Conservation (phyloP, 2,329 filamentous ascomycete species). For the Juglanconis oblonga region DNA sequence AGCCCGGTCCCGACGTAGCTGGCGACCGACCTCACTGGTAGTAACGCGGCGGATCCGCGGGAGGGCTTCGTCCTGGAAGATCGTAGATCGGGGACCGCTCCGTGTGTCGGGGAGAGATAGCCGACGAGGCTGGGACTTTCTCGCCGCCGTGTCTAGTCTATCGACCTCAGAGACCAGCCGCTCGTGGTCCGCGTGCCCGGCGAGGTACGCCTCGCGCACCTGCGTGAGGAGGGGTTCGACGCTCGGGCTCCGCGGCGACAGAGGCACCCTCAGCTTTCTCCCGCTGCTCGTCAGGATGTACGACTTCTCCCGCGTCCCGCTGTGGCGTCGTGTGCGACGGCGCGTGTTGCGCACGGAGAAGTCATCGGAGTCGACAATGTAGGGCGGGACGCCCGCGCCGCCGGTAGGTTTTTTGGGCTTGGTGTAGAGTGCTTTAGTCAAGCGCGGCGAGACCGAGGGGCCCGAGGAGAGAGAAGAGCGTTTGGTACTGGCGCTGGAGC, state of each 20-base stretch:
- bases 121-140: conserved; percentile 3
- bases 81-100: not conserved
- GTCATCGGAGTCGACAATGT: not conserved
- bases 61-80: not conserved
- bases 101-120: not conserved
- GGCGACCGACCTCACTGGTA: conserved; percentile 11
- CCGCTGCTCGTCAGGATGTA: conserved; percentile 11
- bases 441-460: not conserved
- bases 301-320: not conserved
- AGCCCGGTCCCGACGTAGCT: not conserved
- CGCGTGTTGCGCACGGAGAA: not conserved
- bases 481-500: not conserved
- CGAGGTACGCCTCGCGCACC: conserved; percentile 3
- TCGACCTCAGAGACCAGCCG: not conserved
- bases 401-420: not conserved
- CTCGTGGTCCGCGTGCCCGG: conserved; percentile 5
- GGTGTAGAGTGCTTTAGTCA: not conserved
- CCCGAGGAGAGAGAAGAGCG: not conserved
- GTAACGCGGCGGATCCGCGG: conserved; percentile 7
- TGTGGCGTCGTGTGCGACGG: not conserved
- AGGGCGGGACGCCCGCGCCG: not conserved
- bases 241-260: not conserved
- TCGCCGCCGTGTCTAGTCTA: not conserved
- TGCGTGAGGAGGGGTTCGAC: not conserved
- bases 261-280: not conserved